Conservation (phyloP, 306 rosid genomes). For the Canavalia ensiformis region DNA sequence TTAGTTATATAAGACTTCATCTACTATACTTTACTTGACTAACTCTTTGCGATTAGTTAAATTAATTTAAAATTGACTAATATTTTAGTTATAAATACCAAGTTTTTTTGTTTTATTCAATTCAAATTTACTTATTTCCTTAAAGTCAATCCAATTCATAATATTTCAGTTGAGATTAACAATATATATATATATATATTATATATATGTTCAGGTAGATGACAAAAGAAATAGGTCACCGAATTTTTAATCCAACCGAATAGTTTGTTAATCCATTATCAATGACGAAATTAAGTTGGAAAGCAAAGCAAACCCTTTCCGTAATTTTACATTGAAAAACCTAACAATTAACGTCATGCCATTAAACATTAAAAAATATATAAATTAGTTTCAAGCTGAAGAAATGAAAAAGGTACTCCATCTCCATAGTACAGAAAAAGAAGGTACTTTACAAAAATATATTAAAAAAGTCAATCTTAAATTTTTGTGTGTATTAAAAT, state of each 20-base stretch:
- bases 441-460: neutral
- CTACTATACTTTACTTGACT: neutral
- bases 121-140: neutral
- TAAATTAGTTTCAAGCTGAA: neutral
- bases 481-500: neutral
- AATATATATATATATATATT: neutral
- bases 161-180: neutral
- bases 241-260: neutral
- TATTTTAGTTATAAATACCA: neutral
- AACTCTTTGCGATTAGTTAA: neutral
- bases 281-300: neutral
- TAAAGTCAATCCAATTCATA: neutral
- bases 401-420: neutral
- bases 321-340: neutral
- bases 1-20: too few species aligned
- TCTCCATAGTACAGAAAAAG: neutral
- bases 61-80: neutral
- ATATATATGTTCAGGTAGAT: neutral
- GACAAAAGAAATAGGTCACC: slow-evolving; percentile 30
- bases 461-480: neutral
- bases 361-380: neutral
- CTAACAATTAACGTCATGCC: neutral
- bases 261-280: slow-evolving; percentile 4
- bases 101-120: neutral
- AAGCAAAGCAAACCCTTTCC: neutral